Conservation (phyloP, 2,329 filamentous ascomycete genomes). For the Aureobasidium sp. region DNA sequence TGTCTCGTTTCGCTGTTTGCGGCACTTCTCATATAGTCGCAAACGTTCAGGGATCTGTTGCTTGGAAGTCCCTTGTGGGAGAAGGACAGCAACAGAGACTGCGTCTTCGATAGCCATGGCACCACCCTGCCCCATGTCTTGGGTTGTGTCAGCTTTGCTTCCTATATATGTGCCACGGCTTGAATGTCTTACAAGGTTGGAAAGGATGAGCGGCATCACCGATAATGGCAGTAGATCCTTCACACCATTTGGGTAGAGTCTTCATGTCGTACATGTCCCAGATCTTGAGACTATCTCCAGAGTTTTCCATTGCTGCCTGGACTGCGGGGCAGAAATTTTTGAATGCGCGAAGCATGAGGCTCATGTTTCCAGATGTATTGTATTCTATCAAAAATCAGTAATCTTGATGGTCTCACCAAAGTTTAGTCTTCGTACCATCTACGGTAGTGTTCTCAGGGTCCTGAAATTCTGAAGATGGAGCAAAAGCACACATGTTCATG, state of each 20-base stretch:
- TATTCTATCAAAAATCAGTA: background rate
- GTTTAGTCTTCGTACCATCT: background rate
- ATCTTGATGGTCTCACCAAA: no score
- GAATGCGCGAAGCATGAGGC: constrained; percentile 3
- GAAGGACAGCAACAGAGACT: background rate
- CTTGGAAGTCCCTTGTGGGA: background rate
- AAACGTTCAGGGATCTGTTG: constrained; percentile 3
- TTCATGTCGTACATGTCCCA: constrained; percentile 11
- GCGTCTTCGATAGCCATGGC: constrained; percentile 11
- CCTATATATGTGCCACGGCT: background rate
- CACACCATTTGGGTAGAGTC: constrained; percentile 4
- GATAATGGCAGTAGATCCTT: constrained; percentile 4
- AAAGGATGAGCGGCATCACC: constrained; percentile 9
- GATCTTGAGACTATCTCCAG: constrained; percentile 4
- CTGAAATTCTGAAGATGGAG: background rate
- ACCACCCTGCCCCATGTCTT: constrained; percentile 10
- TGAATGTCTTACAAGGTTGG: constrained; percentile 9
- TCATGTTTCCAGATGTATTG: constrained; percentile 1
- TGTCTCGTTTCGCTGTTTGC: background rate
- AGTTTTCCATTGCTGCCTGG: constrained; percentile 3
- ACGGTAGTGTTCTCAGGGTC: background rate
- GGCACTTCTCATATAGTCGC: constrained; percentile 4
- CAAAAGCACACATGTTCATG: constrained; percentile 10
- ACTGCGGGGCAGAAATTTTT: constrained; percentile 3
- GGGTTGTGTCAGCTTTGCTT: background rate